Evolutionary conservation across 1,284 basidiomycete species (phyloP).

Genomic region (Bondarzewia mesenterica): DNA sequence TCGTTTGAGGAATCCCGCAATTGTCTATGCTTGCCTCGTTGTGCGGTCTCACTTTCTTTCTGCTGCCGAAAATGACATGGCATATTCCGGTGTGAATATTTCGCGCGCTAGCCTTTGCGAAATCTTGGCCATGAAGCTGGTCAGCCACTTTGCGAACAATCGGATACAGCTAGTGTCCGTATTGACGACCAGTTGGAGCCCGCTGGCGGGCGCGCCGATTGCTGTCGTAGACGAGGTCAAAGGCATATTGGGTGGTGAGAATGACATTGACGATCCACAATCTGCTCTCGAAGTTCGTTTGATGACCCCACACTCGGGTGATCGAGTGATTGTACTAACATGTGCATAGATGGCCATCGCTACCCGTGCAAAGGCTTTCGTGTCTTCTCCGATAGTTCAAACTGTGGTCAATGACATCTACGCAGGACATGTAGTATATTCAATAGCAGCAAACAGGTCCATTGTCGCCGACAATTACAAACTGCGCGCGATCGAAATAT

Average conservation of each 20-base stretch:
- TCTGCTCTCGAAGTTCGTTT: slow-evolving; percentile 71
- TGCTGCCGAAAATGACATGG: slow-evolving; percentile 56
- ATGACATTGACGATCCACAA: slow-evolving; percentile 52
- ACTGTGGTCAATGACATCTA: slow-evolving; percentile 80
- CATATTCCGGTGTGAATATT: slow-evolving; percentile 63
- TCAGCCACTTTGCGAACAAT: slow-evolving; percentile 63
- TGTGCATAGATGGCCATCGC: slow-evolving; percentile 71
- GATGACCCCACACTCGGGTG: background rate
- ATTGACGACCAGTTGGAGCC: slow-evolving; percentile 73
- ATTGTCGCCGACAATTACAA: slow-evolving; percentile 85
- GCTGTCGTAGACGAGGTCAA: slow-evolving; percentile 60
- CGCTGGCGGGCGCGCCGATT: slow-evolving; percentile 69
- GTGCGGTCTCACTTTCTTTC: slow-evolving; percentile 47
- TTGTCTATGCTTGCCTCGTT: slow-evolving; percentile 70
- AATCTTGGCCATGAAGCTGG: slow-evolving; percentile 79
- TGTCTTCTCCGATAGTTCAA: slow-evolving; percentile 75
- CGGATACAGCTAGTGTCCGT: slow-evolving; percentile 69
- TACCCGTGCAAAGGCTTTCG: slow-evolving; percentile 71
- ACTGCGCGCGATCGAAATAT: slow-evolving; percentile 64
- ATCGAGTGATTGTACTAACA: background rate
- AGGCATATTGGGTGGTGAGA: slow-evolving; percentile 37
- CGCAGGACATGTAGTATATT: slow-evolving; percentile 62
- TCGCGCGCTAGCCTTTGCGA: slow-evolving; percentile 77
- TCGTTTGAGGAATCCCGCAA: slow-evolving; percentile 61
- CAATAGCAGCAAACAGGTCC: slow-evolving; percentile 56